phyloP scores from a whole-genome alignment of 2,329 filamentous ascomycete genomes.

The Ophiostoma sp. region DNA sequence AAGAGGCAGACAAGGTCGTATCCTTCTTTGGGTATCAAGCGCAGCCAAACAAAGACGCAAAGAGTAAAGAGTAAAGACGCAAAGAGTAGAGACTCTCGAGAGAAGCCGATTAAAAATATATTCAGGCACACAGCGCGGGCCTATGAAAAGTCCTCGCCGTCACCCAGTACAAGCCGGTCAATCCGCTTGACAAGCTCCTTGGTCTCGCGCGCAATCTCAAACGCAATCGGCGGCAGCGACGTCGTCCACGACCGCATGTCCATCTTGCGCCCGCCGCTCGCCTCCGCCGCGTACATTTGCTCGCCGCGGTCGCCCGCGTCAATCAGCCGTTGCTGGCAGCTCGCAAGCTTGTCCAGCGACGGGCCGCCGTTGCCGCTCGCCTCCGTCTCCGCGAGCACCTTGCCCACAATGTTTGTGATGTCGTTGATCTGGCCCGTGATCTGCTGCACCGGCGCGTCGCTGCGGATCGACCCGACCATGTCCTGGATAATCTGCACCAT shows the following conservation, averaged over 20 bases:
- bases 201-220: constrained; percentile 75
- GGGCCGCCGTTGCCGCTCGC: constrained; percentile 47
- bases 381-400: constrained; percentile 62
- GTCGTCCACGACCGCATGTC: constrained; percentile 62
- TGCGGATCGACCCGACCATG: constrained; percentile 67
- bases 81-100: not conserved
- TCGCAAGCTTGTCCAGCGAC: constrained; percentile 50
- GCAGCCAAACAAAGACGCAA: not conserved
- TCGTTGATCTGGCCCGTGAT: constrained; percentile 65
- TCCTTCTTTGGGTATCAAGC: no score
- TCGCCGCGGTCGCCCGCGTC: constrained; percentile 58
- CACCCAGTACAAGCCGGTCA: constrained; percentile 29
- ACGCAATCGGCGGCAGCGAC: constrained; percentile 75
- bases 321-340: constrained; percentile 60
- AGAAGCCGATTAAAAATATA: not conserved
- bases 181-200: constrained; percentile 58
- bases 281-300: constrained; percentile 47
- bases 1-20: no score
- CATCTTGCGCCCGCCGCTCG: constrained; percentile 46
- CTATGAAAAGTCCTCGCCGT: constrained; percentile 31
- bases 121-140: not conserved
- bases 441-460: constrained; percentile 56
- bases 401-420: constrained; percentile 65
- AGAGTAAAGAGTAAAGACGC: not conserved
- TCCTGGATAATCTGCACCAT: constrained; percentile 76